phyloP scores from a whole-genome alignment of 768 basidiomycete species.

The Mycena albidolilacea region DNA sequence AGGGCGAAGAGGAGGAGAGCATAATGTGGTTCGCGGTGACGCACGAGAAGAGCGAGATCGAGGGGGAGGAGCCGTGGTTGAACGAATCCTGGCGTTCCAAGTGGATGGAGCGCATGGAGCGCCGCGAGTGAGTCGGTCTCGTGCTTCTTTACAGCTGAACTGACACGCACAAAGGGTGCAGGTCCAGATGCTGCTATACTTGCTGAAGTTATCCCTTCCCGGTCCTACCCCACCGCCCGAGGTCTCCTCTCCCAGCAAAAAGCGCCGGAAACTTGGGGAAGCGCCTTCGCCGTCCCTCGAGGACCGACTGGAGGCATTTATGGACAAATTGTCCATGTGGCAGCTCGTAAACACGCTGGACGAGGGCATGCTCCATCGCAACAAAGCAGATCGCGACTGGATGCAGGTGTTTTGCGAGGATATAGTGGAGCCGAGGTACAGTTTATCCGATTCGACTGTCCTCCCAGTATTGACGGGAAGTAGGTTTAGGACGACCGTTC shows the following conservation, averaged over 20 bases:
- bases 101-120: slow-evolving; percentile 79
- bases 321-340: slow-evolving; percentile 87
- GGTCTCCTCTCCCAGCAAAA: slow-evolving; percentile 44
- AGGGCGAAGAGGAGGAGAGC: slow-evolving; percentile 75
- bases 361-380: slow-evolving; percentile 35
- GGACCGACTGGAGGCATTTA: slow-evolving; percentile 77
- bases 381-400: slow-evolving; percentile 71
- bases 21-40: slow-evolving; percentile 85
- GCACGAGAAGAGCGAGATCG: slow-evolving; percentile 66
- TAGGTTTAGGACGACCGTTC: slow-evolving; percentile 71
- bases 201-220: slow-evolving; percentile 76
- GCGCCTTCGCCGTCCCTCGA: slow-evolving; percentile 50
- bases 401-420: slow-evolving; percentile 80
- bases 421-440: slow-evolving; percentile 76
- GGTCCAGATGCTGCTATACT: slow-evolving; percentile 81
- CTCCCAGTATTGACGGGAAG: background rate
- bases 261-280: slow-evolving; percentile 41
- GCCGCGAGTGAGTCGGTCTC: slow-evolving; percentile 67
- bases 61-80: slow-evolving; percentile 58
- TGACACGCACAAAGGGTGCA: slow-evolving; percentile 64
- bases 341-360: slow-evolving; percentile 69
- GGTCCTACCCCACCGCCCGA: slow-evolving; percentile 54
- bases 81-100: slow-evolving; percentile 67
- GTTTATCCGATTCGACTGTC: slow-evolving; percentile 19
- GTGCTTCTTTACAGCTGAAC: background rate